A percentile compares a stretch with the other conserved stretches of the same genome.
Evolutionary conservation across 441 rosid genomes (phyloP).

Genomic region (Viola pubescens): DNA sequence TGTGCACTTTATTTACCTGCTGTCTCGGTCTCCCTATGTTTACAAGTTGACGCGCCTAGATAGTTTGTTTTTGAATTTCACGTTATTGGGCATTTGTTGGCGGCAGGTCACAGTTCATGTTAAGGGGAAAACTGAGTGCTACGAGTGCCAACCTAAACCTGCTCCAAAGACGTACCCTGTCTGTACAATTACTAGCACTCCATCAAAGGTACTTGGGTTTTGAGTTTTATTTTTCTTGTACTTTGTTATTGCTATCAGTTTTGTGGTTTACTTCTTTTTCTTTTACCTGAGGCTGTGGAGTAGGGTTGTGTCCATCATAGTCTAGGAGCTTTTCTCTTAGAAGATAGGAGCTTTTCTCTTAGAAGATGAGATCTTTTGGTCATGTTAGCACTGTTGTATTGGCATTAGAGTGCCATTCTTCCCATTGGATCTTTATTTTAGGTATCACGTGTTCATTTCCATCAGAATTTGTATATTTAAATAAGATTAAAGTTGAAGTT

Average conservation of each 20-base stretch:
- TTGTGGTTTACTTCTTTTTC: background rate
- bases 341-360: background rate
- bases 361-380: background rate
- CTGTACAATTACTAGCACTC: slow-evolving; percentile 96
- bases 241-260: background rate
- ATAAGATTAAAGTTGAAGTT: too few species aligned
- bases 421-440: background rate
- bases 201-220: slow-evolving; percentile 63
- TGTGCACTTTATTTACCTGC: background rate
- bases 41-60: background rate
- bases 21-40: background rate
- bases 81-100: slow-evolving; percentile 7
- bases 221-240: background rate
- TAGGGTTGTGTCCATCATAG: too few species aligned
- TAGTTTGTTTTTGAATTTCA: background rate
- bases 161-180: slow-evolving; percentile 98
- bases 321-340: background rate
- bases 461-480: too few species aligned
- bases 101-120: slow-evolving; percentile 81
- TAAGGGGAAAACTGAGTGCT: slow-evolving; percentile 92
- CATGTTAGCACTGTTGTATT: background rate
- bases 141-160: slow-evolving; percentile 92
- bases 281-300: slow-evolving; percentile 1
- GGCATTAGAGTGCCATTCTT: background rate
- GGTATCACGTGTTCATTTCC: too few species aligned